phyloP scores from a whole-genome alignment of 495 filamentous ascomycete species.

The Hypomontagnella submonticulosa region DNA sequence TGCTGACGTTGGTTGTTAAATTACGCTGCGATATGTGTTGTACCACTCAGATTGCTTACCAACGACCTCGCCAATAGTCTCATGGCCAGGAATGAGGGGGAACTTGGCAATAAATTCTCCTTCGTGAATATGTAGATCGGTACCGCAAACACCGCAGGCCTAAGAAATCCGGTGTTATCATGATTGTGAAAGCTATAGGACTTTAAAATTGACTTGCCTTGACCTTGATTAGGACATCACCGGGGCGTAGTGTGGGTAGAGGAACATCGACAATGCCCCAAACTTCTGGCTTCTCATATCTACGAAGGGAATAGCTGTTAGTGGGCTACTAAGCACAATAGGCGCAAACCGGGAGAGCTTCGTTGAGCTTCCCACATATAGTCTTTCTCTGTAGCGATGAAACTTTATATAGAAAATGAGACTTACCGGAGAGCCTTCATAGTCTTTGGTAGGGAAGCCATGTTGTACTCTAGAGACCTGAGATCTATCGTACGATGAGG shows the following conservation, averaged over 20 bases:
- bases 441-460: constrained; percentile 60
- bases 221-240: constrained; percentile 70
- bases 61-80: constrained; percentile 67
- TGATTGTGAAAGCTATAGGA: neutral
- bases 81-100: constrained; percentile 60
- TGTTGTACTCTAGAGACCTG: constrained; percentile 26
- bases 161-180: constrained; percentile 32
- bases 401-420: constrained; percentile 7
- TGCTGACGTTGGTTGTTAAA: constrained; percentile 24
- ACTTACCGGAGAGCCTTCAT: constrained; percentile 71
- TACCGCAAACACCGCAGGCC: constrained; percentile 76
- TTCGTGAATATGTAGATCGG: constrained; percentile 72
- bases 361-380: neutral
- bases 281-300: constrained; percentile 70
- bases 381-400: neutral
- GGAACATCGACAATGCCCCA: constrained; percentile 69
- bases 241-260: constrained; percentile 67
- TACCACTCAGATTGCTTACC: constrained; percentile 27
- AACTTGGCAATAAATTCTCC: constrained; percentile 54
- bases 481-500: constrained; percentile 22
- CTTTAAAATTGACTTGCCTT: constrained; percentile 54
- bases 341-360: neutral
- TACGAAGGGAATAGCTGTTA: constrained; percentile 46
- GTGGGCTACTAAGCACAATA: neutral
- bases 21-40: neutral